Evolutionary conservation across 2,329 filamentous ascomycete species (phyloP).

Genomic region (Colletotrichum sp.): DNA sequence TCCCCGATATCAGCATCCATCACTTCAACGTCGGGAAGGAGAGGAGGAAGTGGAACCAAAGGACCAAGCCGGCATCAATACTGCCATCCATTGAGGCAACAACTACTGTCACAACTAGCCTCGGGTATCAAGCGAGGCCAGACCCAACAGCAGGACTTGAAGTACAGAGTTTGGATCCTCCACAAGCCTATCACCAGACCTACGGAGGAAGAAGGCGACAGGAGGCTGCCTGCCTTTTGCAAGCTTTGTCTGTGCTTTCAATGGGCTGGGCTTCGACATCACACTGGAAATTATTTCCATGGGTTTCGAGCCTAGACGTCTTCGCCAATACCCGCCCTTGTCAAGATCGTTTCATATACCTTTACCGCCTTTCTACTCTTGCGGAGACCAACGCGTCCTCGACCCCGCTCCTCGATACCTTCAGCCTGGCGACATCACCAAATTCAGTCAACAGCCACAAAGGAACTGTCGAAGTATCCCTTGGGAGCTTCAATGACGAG

Average conservation of each 20-base stretch:
- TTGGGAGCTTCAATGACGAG: neutral
- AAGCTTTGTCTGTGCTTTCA: neutral
- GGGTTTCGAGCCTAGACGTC: neutral
- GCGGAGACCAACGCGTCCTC: neutral
- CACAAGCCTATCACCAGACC: neutral
- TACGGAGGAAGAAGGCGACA: neutral
- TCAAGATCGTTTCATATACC: neutral
- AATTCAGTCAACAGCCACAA: neutral
- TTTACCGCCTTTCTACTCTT: neutral
- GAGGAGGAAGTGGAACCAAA: neutral
- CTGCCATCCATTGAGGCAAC: neutral
- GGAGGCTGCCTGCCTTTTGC: neutral
- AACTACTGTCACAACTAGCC: neutral
- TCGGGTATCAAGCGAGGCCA: neutral
- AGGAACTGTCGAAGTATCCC: neutral
- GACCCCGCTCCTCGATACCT: neutral
- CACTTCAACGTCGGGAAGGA: neutral
- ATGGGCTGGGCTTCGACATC: neutral
- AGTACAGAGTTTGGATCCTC: neutral
- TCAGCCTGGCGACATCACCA: neutral
- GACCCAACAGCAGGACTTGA: neutral
- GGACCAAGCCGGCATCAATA: neutral
- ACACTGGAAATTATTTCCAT: neutral
- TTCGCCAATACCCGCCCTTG: neutral
- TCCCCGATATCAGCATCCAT: neutral